Evolutionary conservation across 305 asterid genomes (phyloP).

Genomic region (Fraxinus nigra): DNA sequence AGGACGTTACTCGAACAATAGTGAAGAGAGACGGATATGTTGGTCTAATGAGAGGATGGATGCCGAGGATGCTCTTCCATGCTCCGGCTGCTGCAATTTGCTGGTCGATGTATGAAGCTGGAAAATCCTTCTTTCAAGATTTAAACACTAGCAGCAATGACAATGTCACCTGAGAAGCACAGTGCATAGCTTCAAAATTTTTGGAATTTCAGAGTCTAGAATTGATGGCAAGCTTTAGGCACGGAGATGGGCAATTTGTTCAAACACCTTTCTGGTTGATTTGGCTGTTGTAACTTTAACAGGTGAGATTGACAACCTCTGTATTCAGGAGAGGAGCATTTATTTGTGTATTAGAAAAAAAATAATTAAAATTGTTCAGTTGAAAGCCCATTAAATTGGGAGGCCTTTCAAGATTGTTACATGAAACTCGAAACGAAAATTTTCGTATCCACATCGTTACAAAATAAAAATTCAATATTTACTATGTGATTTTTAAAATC

Average conservation of each 20-base stretch:
- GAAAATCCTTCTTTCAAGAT: slow-evolving; percentile 74
- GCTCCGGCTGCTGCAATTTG: slow-evolving; percentile 99
- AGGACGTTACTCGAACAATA: slow-evolving; percentile 68
- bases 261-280: slow-evolving; percentile 10
- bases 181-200: not conserved
- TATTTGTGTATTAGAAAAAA: not conserved
- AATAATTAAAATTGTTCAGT: not conserved
- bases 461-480: too few relatives aligned
- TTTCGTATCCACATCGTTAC: not conserved
- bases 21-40: slow-evolving; percentile 82
- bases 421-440: not conserved
- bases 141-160: slow-evolving; percentile 25
- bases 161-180: slow-evolving; percentile 35
- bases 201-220: slow-evolving; percentile 19
- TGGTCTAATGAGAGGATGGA: slow-evolving; percentile 95
- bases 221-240: slow-evolving; percentile 8
- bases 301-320: not conserved
- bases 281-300: slow-evolving; percentile 7
- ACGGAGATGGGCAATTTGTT: not conserved
- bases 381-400: not conserved
- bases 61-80: slow-evolving; percentile 96
- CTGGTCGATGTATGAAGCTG: slow-evolving; percentile 97
- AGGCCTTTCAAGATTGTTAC: not conserved
- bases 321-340: not conserved
- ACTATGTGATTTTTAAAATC: too few relatives aligned